Percentiles rank a stretch among this genome's conserved stretches.
Evolutionary conservation across 2,329 filamentous ascomycete genomes (phyloP).

Genomic region (Triangularia setosa): DNA sequence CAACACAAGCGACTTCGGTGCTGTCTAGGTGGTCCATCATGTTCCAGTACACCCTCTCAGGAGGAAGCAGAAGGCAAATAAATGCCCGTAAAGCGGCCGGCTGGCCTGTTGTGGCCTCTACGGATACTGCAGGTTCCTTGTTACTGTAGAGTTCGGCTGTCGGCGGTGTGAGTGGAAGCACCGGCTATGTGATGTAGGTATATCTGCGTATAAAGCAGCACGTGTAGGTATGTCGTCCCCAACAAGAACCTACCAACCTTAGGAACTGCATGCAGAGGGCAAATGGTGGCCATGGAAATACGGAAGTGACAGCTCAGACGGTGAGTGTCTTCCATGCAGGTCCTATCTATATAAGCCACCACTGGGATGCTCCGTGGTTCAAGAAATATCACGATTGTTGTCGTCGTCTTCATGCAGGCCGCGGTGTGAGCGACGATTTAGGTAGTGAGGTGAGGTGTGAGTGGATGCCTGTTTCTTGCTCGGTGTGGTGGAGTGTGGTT

Average conservation of each 20-base stretch:
- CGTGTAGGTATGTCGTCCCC: neutral
- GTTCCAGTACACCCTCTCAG: neutral
- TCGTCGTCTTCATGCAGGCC: neutral
- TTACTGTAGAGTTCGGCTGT: neutral
- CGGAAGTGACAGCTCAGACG: slow-evolving; percentile 2
- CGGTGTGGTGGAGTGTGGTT: neutral
- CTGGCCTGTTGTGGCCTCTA: neutral
- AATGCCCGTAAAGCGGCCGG: neutral
- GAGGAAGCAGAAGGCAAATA: neutral
- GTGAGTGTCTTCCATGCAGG: slow-evolving; percentile 11
- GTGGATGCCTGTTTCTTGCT: slow-evolving; percentile 7
- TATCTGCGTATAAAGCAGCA: neutral
- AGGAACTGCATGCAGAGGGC: neutral
- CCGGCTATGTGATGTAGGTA: neutral
- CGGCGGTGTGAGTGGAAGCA: neutral
- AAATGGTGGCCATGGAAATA: neutral
- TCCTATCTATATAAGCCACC: slow-evolving; percentile 15
- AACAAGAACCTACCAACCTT: neutral
- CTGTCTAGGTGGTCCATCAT: neutral
- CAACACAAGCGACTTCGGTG: neutral
- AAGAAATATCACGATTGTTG: slow-evolving; percentile 13
- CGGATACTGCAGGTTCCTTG: neutral
- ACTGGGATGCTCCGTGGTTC: slow-evolving; percentile 19
- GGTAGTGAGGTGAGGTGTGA: slow-evolving; percentile 12
- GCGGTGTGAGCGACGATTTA: slow-evolving; percentile 16